These are phyloP conservation scores for Candida rishiriensis DNA, from an alignment of 805 yeast genomes.

Conservation along the genomic window DNA sequence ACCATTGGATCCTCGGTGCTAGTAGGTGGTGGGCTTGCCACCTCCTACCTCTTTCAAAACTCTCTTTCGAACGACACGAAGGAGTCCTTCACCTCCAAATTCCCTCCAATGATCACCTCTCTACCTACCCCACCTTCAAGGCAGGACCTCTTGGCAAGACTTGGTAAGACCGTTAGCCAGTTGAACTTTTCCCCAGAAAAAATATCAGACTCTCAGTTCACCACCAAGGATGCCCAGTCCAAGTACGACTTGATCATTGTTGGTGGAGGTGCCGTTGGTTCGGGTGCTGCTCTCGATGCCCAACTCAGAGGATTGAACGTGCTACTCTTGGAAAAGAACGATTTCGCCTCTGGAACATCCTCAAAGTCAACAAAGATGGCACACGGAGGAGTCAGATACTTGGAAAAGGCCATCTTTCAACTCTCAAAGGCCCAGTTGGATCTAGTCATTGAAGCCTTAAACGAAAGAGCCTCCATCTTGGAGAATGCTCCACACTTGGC, in stretches of 20 bases:
- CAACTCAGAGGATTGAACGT: constrained; percentile 86
- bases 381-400: constrained; percentile 94
- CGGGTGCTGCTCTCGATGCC: constrained; percentile 92
- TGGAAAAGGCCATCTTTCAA: constrained; percentile 92
- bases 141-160: constrained; percentile 43
- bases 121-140: constrained; percentile 54
- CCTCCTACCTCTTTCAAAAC: constrained; percentile 3
- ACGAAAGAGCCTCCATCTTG: constrained; percentile 81
- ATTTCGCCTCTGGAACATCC: constrained; percentile 89
- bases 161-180: constrained; percentile 27
- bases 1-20: constrained; percentile 8
- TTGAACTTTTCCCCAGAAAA: constrained; percentile 4
- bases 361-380: constrained; percentile 95
- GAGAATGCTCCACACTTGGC: constrained; percentile 91
- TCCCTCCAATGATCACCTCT: constrained; percentile 41
- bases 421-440: constrained; percentile 85
- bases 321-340: constrained; percentile 79
- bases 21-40: constrained; percentile 8
- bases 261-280: constrained; percentile 97
- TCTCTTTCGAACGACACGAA: constrained; percentile 11
- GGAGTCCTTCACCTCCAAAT: constrained; percentile 8
- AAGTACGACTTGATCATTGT: constrained; percentile 78
- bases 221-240: constrained; percentile 33
- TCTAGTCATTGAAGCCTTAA: constrained; percentile 82
- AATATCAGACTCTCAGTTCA: constrained; percentile 5